A percentile compares a stretch with the other conserved stretches of the same genome.
phyloP scores from a whole-genome alignment of 257 asterid species.

The Gentiana macrophylla region DNA sequence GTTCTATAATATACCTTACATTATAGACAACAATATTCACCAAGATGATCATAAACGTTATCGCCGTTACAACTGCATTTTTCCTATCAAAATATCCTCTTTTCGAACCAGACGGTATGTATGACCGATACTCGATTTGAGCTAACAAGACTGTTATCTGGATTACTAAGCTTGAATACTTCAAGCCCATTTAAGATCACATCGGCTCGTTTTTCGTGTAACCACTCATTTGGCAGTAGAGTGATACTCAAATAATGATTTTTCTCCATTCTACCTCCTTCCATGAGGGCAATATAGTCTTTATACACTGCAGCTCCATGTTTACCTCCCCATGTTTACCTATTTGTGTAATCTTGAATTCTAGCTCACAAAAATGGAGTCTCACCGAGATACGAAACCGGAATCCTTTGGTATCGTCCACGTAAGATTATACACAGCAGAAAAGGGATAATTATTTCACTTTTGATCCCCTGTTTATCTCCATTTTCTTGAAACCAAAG shows the following conservation, averaged over 20 bases:
- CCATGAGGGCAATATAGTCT: slow-evolving; percentile 54
- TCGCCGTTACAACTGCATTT: slow-evolving; percentile 18
- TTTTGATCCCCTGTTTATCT: no score
- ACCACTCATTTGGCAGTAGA: slow-evolving; percentile 24
- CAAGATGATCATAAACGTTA: slow-evolving; percentile 28
- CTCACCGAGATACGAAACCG: slow-evolving; percentile 56
- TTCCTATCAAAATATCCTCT: slow-evolving; percentile 9
- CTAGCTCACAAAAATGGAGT: slow-evolving; percentile 43
- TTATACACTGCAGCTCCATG: slow-evolving; percentile 27
- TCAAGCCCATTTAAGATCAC: slow-evolving; percentile 38
- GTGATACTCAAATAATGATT: slow-evolving; percentile 26
- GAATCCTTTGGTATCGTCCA: slow-evolving; percentile 49
- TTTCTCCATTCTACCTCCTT: slow-evolving; percentile 41
- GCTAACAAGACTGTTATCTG: slow-evolving; percentile 53
- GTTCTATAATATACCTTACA: no score
- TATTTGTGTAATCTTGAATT: slow-evolving; percentile 13
- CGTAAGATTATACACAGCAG: slow-evolving; percentile 18
- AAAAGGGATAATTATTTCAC: no score
- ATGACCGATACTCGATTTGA: slow-evolving; percentile 7
- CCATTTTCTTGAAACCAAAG: no score
- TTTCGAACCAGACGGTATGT: slow-evolving; percentile 13
- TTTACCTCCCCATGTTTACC: slow-evolving; percentile 25
- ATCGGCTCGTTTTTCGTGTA: slow-evolving; percentile 11
- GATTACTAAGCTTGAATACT: slow-evolving; percentile 59
- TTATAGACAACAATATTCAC: no score